These are phyloP conservation scores for Neurospora terricola DNA, from an alignment of 495 filamentous ascomycete genomes.

Conservation along the genomic window DNA sequence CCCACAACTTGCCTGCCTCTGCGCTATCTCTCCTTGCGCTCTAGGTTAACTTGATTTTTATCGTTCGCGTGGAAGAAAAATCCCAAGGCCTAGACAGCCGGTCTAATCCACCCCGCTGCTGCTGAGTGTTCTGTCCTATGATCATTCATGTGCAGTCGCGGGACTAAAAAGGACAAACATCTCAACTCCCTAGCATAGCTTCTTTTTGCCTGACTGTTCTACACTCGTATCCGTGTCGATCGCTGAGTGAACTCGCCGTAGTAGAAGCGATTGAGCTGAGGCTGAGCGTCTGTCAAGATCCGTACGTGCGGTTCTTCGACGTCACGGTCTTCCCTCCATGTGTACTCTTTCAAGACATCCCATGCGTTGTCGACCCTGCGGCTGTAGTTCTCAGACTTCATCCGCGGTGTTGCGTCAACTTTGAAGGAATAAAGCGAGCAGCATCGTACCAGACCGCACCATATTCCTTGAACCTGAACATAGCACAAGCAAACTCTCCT, in stretches of 20 bases:
- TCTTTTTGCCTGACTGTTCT: not conserved
- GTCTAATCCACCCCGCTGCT: slow-evolving; percentile 52
- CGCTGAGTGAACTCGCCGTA: not conserved
- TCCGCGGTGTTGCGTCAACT: not conserved
- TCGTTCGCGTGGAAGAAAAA: slow-evolving; percentile 52
- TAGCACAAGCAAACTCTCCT: not conserved
- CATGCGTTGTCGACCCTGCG: not conserved
- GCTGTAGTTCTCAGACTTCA: not conserved
- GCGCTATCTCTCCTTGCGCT: slow-evolving; percentile 38
- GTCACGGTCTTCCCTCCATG: not conserved
- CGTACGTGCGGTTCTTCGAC: not conserved
- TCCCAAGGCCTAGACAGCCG: slow-evolving; percentile 50
- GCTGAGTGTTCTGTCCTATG: slow-evolving; percentile 9
- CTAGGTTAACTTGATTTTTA: slow-evolving; percentile 42
- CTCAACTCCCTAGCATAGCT: not conserved
- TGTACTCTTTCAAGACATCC: not conserved
- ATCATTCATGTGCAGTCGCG: slow-evolving; percentile 36
- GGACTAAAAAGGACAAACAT: slow-evolving; percentile 54
- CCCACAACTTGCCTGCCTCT: slow-evolving; percentile 51
- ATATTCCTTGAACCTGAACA: not conserved
- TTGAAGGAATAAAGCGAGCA: not conserved
- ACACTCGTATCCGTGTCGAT: not conserved
- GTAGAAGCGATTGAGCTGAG: not conserved
- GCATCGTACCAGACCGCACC: not conserved
- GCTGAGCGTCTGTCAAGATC: not conserved